Conservation (phyloP, 148 eudicot species). For the Silene conica region DNA sequence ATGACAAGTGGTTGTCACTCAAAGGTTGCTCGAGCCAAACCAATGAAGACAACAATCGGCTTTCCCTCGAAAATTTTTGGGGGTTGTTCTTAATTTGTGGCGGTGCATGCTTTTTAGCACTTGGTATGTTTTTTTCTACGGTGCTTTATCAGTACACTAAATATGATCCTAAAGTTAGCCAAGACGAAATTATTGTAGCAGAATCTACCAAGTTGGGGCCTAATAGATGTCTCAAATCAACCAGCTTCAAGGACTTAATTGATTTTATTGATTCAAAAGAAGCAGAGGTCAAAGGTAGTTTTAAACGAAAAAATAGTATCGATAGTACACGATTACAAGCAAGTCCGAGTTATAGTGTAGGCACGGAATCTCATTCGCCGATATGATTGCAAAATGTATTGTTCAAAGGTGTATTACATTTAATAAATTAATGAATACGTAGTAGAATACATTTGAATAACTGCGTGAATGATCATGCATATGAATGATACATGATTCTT, state of each 20-base stretch:
- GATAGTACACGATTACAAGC: no score
- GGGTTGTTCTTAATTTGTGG: constrained; percentile 84
- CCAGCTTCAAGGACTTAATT: constrained; percentile 53
- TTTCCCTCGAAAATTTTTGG: constrained; percentile 81
- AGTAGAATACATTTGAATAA: no score
- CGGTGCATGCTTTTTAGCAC: constrained; percentile 48
- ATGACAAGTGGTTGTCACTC: constrained; percentile 67
- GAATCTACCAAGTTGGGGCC: constrained; percentile 22
- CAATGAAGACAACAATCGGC: constrained; percentile 34
- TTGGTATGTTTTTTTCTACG: constrained; percentile 46
- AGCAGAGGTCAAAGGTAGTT: constrained; percentile 39
- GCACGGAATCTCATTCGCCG: no score
- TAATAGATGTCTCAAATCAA: constrained; percentile 29
- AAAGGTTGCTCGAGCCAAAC: constrained; percentile 39
- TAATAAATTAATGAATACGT: no score
- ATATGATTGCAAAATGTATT: no score
- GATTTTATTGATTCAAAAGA: constrained; percentile 68
- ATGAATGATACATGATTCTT: no score
- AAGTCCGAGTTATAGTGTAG: no score
- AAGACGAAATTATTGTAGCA: constrained; percentile 35
- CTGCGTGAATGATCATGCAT: no score
- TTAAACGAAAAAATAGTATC: no score
- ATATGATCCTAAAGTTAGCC: constrained; percentile 32
- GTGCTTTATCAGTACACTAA: constrained; percentile 53
- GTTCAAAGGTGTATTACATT: no score